Base-by-base conservation (phyloP, 257 asterid species). In the Cinchona pubescens region DNA sequence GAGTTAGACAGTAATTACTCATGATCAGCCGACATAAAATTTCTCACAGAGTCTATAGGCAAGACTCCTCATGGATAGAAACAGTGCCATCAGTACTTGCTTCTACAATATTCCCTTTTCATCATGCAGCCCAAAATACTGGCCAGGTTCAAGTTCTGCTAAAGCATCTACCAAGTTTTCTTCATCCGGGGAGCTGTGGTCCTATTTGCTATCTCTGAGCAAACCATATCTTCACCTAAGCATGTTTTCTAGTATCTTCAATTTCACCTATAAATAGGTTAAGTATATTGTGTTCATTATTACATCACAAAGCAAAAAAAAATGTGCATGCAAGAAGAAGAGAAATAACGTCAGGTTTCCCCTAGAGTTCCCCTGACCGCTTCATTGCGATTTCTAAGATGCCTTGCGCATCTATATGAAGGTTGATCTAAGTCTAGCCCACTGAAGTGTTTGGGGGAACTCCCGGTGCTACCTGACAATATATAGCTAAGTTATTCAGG, bases 381-480 rank as follows among this genome's bases (percentile, higher is more conserved):
- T 87, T 89, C 91, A 83, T 59, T 77, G 79, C 61, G 66, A n/a
- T 29, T 38, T 58, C 1, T 9, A 9, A 35, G 29, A 59, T 56
- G 60, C 64, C 53, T 29, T 2, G n/a, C n/a, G n/a, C 7, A 3
- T 45, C 15, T 1, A 37, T 30, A 19, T 38, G n/a, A 35, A 56
- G 46, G 43, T 25, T 29, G 58, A 13, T 32, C 10, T 16, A 12
- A 48, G 7, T 46, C 40, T 51, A 49, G 29, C 65, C 70, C 75
- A 82, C 79, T 88, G 93, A 87, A 89, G 92, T 87, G 92, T 89
- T 86, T 89, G 92, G 94, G 90, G 90, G 94, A 89, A 89, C 94
- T 89, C 79, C 42, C 9, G 89, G 65, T 76, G 86, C 73, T 74
- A 51, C 81, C 62, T 76, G 87, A 81, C 85, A 15, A 56, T 25